Conservation (phyloP, 1,284 basidiomycete genomes). For the Meira miltonrushii region DNA sequence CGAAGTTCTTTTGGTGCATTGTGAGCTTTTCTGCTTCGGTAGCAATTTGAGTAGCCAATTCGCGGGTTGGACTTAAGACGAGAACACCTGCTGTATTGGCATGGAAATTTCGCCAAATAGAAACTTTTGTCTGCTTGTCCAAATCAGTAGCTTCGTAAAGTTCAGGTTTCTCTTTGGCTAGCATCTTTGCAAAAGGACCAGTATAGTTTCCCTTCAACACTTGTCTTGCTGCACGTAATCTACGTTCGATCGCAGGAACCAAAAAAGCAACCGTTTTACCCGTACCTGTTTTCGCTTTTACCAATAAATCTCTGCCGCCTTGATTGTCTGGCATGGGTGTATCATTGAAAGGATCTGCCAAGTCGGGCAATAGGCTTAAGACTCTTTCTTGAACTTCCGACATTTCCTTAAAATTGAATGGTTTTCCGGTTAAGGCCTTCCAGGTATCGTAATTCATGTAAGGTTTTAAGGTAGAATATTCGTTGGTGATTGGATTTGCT, state of each 20-base stretch:
- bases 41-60: conserved; percentile 89
- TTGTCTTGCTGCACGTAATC: conserved; percentile 42
- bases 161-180: conserved; percentile 45
- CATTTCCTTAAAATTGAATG: conserved; percentile 72
- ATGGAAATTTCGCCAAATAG: conserved; percentile 25
- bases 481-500: neutral
- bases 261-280: conserved; percentile 53
- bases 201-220: conserved; percentile 24
- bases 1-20: conserved; percentile 57
- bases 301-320: conserved; percentile 45
- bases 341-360: conserved; percentile 33
- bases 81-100: conserved; percentile 64
- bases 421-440: conserved; percentile 55
- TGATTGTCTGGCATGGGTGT: conserved; percentile 37
- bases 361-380: conserved; percentile 59
- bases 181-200: conserved; percentile 25
- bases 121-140: conserved; percentile 24
- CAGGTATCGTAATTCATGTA: conserved; percentile 27
- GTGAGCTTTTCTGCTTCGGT: conserved; percentile 69
- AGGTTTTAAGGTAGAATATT: conserved; percentile 35
- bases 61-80: conserved; percentile 87
- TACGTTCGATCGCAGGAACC: conserved; percentile 48
- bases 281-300: conserved; percentile 52
- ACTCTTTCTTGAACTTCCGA: conserved; percentile 79
- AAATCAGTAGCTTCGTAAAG: conserved; percentile 25